Base-by-base conservation (phyloP, 1,139 yeast species). In the Pichia sp. region DNA sequence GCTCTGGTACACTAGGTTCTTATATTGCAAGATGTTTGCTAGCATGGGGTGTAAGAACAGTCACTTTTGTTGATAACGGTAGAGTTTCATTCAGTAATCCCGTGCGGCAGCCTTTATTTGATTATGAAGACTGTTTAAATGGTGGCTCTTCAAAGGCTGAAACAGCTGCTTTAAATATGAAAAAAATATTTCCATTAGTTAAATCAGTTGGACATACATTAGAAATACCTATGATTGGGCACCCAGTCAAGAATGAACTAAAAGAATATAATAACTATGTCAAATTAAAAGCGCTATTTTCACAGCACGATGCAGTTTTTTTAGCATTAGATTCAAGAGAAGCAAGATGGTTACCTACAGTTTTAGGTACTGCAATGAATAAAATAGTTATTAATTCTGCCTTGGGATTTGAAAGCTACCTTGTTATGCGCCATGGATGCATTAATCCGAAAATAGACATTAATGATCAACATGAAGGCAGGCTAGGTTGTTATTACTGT, bases 211-310 rank as follows among this genome's bases (percentile, higher is more conserved):
- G 97, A 0, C 61, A 71, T 40, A 69, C 70, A 36, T 57, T 92
- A 42, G 90, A 83, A 53, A 86, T 92, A 2, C 97, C 97, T 0
- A 94, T 94, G 98, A 85, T 90, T 18, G 99, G 98, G 0, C 98
- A 92, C 62, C 82, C 92, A 0, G 68, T 85, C 0, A 73, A 45
- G 12, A 73, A 79, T 52, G 85, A 78, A 53, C 63, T 58, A 0
- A 69, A 62, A 32, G 84, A 79, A 54, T 65, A 63, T 40, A 56
- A 59, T 7, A 82, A 80, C 46, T 90, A 71, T 61, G 74, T 79
- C 0, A 60, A 62, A 43, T 67, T 92, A 23, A 67, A 68, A 25
- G 56, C 68, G 38, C 69, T 89, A n/a, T 77, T 88, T 37, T 72
- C 75, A 25, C 68, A 66, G 0, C 90, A 88, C 62, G 98, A 94